These are phyloP conservation scores for Thelonectria olida DNA, from an alignment of 2,329 filamentous ascomycete genomes.

Conservation along the genomic window DNA sequence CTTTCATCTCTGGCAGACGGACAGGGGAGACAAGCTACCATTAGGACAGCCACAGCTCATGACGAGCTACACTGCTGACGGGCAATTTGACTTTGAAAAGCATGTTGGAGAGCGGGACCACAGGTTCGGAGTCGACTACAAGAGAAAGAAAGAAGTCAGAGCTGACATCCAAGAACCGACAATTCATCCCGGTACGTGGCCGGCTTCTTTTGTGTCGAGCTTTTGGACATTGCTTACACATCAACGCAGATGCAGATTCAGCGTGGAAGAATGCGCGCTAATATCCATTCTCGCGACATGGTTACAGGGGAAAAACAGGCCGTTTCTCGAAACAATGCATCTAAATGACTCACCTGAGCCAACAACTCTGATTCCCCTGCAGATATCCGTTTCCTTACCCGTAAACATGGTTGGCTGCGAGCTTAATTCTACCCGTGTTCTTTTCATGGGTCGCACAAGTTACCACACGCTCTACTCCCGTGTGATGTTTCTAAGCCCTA, in stretches of 20 bases:
- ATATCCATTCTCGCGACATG: too few relatives aligned
- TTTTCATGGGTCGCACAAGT: too few relatives aligned
- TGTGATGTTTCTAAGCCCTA: too few relatives aligned
- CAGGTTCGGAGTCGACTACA: conserved; percentile 56
- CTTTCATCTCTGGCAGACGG: conserved; percentile 88
- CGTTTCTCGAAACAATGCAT: too few relatives aligned
- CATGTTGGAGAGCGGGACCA: conserved; percentile 55
- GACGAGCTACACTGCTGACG: conserved; percentile 61
- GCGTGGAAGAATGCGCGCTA: conserved; percentile 37
- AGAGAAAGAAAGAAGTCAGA: conserved; percentile 54
- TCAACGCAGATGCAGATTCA: conserved; percentile 34
- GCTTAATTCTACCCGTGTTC: too few relatives aligned
- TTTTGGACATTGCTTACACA: rapidly evolving
- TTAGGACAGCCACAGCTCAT: conserved; percentile 63
- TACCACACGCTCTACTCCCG: too few relatives aligned
- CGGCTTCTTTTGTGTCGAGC: not conserved
- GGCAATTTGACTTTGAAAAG: conserved; percentile 58
- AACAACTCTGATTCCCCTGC: too few relatives aligned
- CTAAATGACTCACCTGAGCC: too few relatives aligned
- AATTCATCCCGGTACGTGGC: conserved; percentile 54
- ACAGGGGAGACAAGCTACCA: conserved; percentile 70
- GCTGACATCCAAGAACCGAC: conserved; percentile 51
- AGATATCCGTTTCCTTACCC: too few relatives aligned
- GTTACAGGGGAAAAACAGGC: too few relatives aligned
- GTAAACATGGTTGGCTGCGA: too few relatives aligned